A percentile compares a stretch with the other conserved stretches of the same genome.
Conservation (phyloP, 2,329 filamentous ascomycete species). For the Pyricularia pennisetigena region DNA sequence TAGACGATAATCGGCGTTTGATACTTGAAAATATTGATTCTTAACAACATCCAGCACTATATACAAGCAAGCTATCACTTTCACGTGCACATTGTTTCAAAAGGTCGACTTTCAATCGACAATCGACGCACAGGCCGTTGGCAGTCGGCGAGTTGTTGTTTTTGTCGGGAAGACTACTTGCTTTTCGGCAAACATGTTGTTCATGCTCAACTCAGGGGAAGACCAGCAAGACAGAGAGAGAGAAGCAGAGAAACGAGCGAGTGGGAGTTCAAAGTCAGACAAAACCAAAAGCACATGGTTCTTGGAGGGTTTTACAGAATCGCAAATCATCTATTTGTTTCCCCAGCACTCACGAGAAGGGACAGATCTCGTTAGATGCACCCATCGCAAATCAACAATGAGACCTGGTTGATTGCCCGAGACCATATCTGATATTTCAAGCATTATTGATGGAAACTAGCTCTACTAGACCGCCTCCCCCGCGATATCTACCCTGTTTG, state of each 20-base stretch:
- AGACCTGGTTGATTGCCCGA: not conserved
- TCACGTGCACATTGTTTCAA: too few species aligned
- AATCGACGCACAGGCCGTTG: too few species aligned
- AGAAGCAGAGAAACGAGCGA: not conserved
- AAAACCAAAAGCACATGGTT: not conserved
- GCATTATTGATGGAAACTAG: not conserved
- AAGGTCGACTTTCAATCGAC: too few species aligned
- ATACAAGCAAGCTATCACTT: too few species aligned
- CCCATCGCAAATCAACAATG: not conserved
- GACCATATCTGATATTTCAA: not conserved
- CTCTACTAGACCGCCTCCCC: not conserved
- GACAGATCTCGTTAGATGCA: not conserved
- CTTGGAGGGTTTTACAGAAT: not conserved
- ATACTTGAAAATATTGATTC: not conserved
- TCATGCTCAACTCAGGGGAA: not conserved
- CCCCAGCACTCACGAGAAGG: not conserved
- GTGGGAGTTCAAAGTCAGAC: not conserved
- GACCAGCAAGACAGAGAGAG: not conserved
- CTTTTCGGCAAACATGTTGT: not conserved
- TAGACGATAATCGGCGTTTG: not conserved
- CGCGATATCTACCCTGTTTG: not conserved
- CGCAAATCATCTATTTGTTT: not conserved
- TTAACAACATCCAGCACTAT: too few species aligned
- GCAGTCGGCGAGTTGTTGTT: too few species aligned
- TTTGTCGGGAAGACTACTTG: not conserved